Percentiles rank a stretch among this genome's conserved stretches.
These are phyloP conservation scores for Porogramme epimiltina DNA, from an alignment of 1,284 basidiomycete genomes.

Conservation along the genomic window DNA sequence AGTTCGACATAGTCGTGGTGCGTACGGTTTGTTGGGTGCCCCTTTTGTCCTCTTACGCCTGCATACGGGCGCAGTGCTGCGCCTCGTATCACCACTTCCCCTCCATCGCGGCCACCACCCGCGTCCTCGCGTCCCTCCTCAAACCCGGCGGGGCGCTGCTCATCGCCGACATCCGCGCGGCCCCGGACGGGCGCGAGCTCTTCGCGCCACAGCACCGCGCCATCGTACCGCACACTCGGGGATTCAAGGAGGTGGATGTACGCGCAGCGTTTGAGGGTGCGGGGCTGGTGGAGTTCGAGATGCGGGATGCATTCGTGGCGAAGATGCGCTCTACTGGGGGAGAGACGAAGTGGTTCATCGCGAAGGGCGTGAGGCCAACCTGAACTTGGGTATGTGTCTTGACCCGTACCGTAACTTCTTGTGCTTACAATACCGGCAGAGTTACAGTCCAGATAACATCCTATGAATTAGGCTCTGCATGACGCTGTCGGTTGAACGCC, in stretches of 20 bases:
- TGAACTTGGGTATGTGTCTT: too few species aligned
- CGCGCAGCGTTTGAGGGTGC: slow-evolving; percentile 47
- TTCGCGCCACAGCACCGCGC: slow-evolving; percentile 34
- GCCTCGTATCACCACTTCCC: slow-evolving; percentile 71
- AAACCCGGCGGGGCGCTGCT: slow-evolving; percentile 64
- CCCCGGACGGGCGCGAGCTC: slow-evolving; percentile 23
- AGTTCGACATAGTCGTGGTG: slow-evolving; percentile 67
- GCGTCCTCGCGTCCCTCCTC: slow-evolving; percentile 53
- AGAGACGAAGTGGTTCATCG: slow-evolving; percentile 7
- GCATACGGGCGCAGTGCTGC: slow-evolving; percentile 50
- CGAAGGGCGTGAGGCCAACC: slow-evolving; percentile 1
- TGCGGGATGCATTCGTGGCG: slow-evolving; percentile 25
- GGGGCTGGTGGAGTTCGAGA: slow-evolving; percentile 45
- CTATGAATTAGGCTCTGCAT: too few species aligned
- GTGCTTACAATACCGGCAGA: too few species aligned
- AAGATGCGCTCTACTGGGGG: slow-evolving; percentile 3
- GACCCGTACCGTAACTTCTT: too few species aligned
- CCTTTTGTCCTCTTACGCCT: too few species aligned
- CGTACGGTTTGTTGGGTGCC: slow-evolving; percentile 22
- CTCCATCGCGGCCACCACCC: slow-evolving; percentile 51
- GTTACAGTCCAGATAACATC: too few species aligned
- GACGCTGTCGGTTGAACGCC: too few species aligned
- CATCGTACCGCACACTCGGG: slow-evolving; percentile 54
- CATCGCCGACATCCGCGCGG: slow-evolving; percentile 52
- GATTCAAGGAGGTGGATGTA: slow-evolving; percentile 51